These are phyloP conservation scores for Symbiotaphrina buchneri DNA, from an alignment of 495 filamentous ascomycete genomes.

Conservation along the genomic window DNA sequence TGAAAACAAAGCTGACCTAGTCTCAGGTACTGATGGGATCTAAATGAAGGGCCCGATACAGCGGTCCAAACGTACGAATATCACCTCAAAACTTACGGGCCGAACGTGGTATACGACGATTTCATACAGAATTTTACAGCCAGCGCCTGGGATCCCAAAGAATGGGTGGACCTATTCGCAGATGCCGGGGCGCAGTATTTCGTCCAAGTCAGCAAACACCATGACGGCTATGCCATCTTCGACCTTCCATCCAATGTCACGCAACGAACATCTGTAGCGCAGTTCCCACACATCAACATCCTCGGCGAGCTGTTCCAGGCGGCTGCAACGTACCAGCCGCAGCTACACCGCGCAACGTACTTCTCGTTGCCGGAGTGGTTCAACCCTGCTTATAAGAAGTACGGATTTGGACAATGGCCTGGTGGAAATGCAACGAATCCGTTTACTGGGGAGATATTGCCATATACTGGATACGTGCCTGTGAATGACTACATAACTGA, in stretches of 20 bases:
- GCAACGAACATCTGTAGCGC: conserved; percentile 20
- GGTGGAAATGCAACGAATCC: conserved; percentile 24
- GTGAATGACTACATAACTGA: conserved; percentile 23
- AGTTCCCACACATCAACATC: conserved; percentile 20
- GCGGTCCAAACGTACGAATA: conserved; percentile 21
- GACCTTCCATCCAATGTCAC: conserved; percentile 18
- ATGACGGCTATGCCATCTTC: conserved; percentile 30
- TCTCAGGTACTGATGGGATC: conserved; percentile 17
- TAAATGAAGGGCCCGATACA: conserved; percentile 12
- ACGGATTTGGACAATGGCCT: conserved; percentile 18
- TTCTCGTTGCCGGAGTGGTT: too few species aligned
- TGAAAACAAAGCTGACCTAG: conserved; percentile 1
- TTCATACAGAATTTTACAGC: conserved; percentile 30
- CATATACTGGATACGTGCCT: conserved; percentile 24
- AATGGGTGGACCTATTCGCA: conserved; percentile 32
- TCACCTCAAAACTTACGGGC: conserved; percentile 24
- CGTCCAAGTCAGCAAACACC: conserved; percentile 27
- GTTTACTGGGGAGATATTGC: conserved; percentile 19
- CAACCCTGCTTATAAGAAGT: too few species aligned
- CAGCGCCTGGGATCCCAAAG: conserved; percentile 20
- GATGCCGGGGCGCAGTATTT: conserved; percentile 32
- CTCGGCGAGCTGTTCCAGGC: conserved; percentile 27
- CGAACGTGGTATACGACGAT: conserved; percentile 28
- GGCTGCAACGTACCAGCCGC: conserved; percentile 17
- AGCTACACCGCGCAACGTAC: too few species aligned